Evolutionary conservation across 257 asterid genomes (phyloP), one percentile per base, ranked within the genome.

Genomic region (Capsicum baccatum): DNA sequence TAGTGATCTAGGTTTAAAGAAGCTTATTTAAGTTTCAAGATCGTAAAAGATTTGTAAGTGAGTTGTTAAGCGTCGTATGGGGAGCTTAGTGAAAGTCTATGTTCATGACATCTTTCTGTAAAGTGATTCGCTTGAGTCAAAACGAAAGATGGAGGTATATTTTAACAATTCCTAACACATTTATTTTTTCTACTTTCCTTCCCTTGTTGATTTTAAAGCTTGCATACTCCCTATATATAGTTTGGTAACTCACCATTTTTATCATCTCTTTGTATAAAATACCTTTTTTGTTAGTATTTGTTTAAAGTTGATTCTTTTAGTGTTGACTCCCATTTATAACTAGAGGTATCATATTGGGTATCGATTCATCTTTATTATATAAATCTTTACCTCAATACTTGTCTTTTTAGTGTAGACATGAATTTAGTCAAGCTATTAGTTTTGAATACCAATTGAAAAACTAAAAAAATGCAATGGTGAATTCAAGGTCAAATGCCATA

Each of bases 161-260:
- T 71, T 26, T 3, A 16, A 47, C 17, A 9, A 42, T 17, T 70
- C 16, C 6, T 16, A 42, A 6, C n/a, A 10, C 15, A 21, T 21
- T 21, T n/a, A 2, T 8, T 26, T n/a, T 19, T 42, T 42, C 2
- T 70, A 11, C 7, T 8, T 42, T 69, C 42, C 8, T 62, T 16
- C 42, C 3, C 6, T 0, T 9, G 6, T 19, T n/a, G 13, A 73
- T 47, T n/a, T n/a, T n/a, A 47, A 10, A 9, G 12, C 33, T 16
- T 69, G 21, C 13, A n/a, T 17, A 26, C 21, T 21, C 21, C 21
- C 0, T 50, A 63, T 8, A n/a, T 76, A 26, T 16, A 4, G 0
- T 6, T 16, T 88, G 89, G 91, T 89, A 88, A 86, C 15, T 55
- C 48, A 21, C 68, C 39, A 39, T 68, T 37, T 9, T 5, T 3